Percentiles rank a stretch among this genome's conserved stretches.
Evolutionary conservation across 176 grass and related monocot species (phyloP).

Genomic region (Musa schizocarpa): DNA sequence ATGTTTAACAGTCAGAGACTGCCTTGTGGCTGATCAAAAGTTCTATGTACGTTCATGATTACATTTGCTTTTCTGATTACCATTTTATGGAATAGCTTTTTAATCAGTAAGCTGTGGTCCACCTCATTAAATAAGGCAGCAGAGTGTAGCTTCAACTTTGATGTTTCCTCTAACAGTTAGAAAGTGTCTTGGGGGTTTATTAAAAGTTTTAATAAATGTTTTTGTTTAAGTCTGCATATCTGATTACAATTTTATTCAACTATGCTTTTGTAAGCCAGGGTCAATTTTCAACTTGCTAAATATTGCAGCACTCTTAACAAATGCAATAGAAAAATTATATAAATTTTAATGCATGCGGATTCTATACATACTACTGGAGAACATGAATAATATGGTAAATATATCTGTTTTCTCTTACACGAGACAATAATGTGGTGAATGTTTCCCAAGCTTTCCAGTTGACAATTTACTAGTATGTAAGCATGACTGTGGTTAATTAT

Average conservation of each 20-base stretch:
- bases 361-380: background rate
- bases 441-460: background rate
- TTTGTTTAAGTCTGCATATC: background rate
- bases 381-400: background rate
- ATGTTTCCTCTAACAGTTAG: background rate
- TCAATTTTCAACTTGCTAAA: too few relatives aligned
- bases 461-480: background rate
- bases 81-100: background rate
- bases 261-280: background rate
- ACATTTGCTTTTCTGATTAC: background rate
- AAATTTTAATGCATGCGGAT: too few relatives aligned
- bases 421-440: background rate
- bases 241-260: background rate
- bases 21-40: background rate
- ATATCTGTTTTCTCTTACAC: background rate
- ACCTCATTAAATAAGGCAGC: background rate
- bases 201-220: background rate
- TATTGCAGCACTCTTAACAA: too few relatives aligned
- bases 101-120: background rate
- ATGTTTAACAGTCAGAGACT: background rate
- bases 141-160: background rate
- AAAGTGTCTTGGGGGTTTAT: background rate
- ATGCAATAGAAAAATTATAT: too few relatives aligned
- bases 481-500: background rate
- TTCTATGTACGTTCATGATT: background rate